These are phyloP conservation scores for Huntiella moniliformis DNA, from an alignment of 2,329 filamentous ascomycete genomes.

Conservation along the genomic window DNA sequence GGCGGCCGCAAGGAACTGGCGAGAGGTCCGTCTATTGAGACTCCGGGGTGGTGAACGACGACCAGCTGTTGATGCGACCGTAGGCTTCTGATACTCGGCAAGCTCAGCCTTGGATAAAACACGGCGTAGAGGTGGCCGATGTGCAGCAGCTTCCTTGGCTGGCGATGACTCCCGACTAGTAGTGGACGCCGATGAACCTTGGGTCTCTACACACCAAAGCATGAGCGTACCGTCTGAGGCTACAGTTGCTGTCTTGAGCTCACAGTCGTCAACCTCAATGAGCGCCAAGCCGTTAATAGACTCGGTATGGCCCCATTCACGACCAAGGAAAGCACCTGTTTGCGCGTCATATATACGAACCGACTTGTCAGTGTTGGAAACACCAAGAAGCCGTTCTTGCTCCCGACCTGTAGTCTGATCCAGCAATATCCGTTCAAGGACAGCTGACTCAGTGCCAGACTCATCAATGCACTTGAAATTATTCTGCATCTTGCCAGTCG, in stretches of 20 bases:
- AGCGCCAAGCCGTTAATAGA: constrained; percentile 73
- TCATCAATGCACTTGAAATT: constrained; percentile 73
- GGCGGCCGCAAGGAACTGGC: constrained; percentile 14
- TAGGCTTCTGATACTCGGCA: constrained; percentile 49
- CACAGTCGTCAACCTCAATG: constrained; percentile 37
- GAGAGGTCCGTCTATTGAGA: constrained; percentile 35
- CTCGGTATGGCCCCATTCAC: constrained; percentile 91
- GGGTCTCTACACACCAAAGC: constrained; percentile 47
- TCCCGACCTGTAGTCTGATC: constrained; percentile 35
- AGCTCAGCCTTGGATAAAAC: constrained; percentile 78
- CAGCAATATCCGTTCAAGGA: constrained; percentile 59
- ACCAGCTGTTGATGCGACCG: constrained; percentile 18
- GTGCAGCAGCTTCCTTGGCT: constrained; percentile 24
- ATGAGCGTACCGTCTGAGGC: constrained; percentile 69
- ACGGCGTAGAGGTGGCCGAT: constrained; percentile 58
- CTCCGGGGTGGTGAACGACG: constrained; percentile 37
- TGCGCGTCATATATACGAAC: constrained; percentile 73
- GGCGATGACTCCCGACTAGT: constrained; percentile 35
- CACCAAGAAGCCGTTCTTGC: constrained; percentile 55
- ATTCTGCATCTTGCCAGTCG: constrained; percentile 47
- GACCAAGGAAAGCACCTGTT: constrained; percentile 57
- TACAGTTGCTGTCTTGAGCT: constrained; percentile 48
- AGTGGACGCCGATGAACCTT: constrained; percentile 20
- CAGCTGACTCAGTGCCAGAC: constrained; percentile 60
- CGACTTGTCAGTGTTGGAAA: constrained; percentile 91